A percentile compares a stretch with the other conserved stretches of the same genome.
These are phyloP conservation scores for Podila clonocystis DNA, from an alignment of 192 early-diverging fungal species.

Conservation along the genomic window DNA sequence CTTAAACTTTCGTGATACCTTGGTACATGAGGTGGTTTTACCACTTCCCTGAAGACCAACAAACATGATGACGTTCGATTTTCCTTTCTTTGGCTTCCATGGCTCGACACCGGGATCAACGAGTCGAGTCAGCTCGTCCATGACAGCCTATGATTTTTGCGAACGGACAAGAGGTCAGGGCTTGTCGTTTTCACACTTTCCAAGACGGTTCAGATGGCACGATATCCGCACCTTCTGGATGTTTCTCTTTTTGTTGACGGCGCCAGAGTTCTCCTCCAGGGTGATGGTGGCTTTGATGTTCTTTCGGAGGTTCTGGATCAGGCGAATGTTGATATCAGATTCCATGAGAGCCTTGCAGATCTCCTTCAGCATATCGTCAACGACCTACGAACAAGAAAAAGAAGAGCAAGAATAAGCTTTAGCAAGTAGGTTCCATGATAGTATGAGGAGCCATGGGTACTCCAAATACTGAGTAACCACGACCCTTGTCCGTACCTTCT, in stretches of 20 bases:
- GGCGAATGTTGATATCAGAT: slow-evolving; percentile 90
- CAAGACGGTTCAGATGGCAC: not conserved
- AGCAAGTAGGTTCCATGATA: not conserved
- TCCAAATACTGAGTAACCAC: no score
- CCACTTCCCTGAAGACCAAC: slow-evolving; percentile 96
- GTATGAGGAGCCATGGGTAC: not conserved
- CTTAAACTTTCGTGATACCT: slow-evolving; percentile 47
- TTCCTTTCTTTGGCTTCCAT: slow-evolving; percentile 88
- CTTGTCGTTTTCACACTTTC: not conserved
- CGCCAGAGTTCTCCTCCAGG: slow-evolving; percentile 83
- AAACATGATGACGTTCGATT: slow-evolving; percentile 94
- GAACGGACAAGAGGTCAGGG: not conserved
- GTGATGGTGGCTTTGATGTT: slow-evolving; percentile 88
- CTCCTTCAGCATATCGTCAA: slow-evolving; percentile 86
- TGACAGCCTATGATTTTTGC: slow-evolving; percentile 68
- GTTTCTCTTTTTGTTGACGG: slow-evolving; percentile 86
- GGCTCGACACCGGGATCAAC: slow-evolving; percentile 90
- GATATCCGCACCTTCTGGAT: slow-evolving; percentile 74
- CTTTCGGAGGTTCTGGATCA: slow-evolving; percentile 83
- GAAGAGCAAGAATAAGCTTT: not conserved
- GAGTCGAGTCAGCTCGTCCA: slow-evolving; percentile 87
- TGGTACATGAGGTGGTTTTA: slow-evolving; percentile 98
- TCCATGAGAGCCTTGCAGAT: slow-evolving; percentile 89
- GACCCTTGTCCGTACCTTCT: slow-evolving; percentile 63
- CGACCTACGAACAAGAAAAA: slow-evolving; percentile 49